A percentile compares a stretch with the other conserved stretches of the same genome.
Conservation (phyloP, 148 eudicot species). For the Rhododendron vialii region DNA sequence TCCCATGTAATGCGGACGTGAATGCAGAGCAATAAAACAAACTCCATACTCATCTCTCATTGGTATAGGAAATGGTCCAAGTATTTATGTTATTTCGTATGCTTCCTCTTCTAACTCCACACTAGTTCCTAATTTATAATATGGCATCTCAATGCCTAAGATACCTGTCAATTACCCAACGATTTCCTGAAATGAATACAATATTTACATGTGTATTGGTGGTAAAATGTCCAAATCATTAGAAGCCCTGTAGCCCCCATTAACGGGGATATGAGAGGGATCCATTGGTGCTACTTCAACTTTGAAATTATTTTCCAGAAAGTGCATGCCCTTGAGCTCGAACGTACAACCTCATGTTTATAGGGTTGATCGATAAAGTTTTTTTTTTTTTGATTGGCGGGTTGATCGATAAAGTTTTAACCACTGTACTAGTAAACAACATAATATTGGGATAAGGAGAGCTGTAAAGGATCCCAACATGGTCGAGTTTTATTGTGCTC, state of each 20-base stretch:
- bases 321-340: background rate
- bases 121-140: background rate
- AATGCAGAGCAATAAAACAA: no score
- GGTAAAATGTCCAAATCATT: background rate
- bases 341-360: background rate
- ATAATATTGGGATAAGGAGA: background rate
- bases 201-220: background rate
- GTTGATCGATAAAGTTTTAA: background rate
- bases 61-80: no score
- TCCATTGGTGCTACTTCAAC: background rate
- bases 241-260: background rate
- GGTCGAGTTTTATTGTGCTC: no score
- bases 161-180: background rate
- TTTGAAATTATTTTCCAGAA: background rate
- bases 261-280: background rate
- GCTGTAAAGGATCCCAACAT: background rate
- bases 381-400: background rate
- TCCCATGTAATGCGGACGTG: no score
- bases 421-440: background rate
- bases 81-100: no score
- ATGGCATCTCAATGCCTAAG: background rate
- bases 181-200: background rate
- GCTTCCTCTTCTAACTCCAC: background rate
- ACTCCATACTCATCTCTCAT: no score
- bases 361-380: no score